Evolutionary conservation across 2,329 filamentous ascomycete species (phyloP), one percentile per base, ranked within the genome.

Genomic region (Colletotrichum abscissum): DNA sequence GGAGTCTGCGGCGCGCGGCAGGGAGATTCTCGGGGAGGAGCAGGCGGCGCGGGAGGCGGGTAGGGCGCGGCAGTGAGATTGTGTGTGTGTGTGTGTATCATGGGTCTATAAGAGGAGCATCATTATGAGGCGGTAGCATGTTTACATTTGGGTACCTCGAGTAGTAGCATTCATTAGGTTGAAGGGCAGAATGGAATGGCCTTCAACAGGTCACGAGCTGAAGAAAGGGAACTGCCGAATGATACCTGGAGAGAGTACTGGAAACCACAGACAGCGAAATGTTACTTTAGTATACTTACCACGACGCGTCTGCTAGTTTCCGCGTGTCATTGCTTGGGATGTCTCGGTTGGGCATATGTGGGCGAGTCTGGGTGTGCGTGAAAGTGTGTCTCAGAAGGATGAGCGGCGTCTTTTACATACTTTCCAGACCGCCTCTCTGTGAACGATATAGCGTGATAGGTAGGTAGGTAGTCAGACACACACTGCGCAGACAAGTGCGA

Each of bases 1-100:
- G 0, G 97, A 98, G 82, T 90, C 89, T 42, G 89, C 90, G 14
- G 89, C 91, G 55, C 87, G 88, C 72, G 83, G 89, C 76, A 86
- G 91, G 73, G 92, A 95, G 83, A 80, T 87, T 28, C 78, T 92
- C 66, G 91, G 92, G 79, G 89, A 88, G 78, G 87, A 90, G 79
- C 88, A 91, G 81, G 82, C 84, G 49, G 77, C 77, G 56, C 86
- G 84, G 78, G 88, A 90, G 77, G 85, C 82, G 52, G 81, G 81
- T 71, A 78, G 82, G 74, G 74, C 74, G 22, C 72, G 72, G 26
- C 24, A 55, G 24, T 68, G 42, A 65, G 46, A 38, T 26, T 19
- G 19, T 49, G 42, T n/a, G 16, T 49, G 16, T 7, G 19, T 9
- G 19, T 8, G 7, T 49, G 16, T 11, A 35, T 49, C 16, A 8